These are phyloP conservation scores for Penicillium ochrochloron DNA, from an alignment of 495 filamentous ascomycete species.

Conservation along the genomic window DNA sequence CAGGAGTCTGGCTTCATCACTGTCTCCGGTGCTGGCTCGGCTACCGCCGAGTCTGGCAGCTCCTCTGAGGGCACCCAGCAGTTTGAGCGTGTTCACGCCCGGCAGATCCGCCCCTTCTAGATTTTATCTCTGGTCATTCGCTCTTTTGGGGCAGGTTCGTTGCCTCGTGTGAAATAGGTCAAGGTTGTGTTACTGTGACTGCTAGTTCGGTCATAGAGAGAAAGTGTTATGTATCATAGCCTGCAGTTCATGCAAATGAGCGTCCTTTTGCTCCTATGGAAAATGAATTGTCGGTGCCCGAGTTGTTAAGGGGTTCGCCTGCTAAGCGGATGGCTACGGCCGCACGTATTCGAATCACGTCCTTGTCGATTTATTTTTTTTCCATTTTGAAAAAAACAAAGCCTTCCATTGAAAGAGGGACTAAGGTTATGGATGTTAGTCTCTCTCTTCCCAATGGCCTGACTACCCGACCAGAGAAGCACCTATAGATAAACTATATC, in stretches of 20 bases:
- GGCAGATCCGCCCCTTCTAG: conserved; percentile 32
- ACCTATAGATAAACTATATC: too few relatives aligned
- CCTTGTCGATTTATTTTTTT: conserved; percentile 3
- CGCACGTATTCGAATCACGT: conserved; percentile 10
- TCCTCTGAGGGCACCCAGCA: not conserved
- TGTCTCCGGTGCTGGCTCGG: conserved; percentile 12
- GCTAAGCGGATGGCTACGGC: conserved; percentile 8
- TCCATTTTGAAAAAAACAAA: too few relatives aligned
- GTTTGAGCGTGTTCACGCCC: conserved; percentile 36
- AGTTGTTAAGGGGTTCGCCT: conserved; percentile 10
- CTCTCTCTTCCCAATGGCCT: too few relatives aligned
- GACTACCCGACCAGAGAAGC: too few relatives aligned
- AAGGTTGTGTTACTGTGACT: conserved; percentile 20
- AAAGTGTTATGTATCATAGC: conserved; percentile 14
- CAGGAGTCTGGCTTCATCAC: conserved; percentile 12
- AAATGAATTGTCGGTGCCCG: conserved; percentile 8
- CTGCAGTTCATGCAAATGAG: conserved; percentile 11
- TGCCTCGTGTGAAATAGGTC: conserved; percentile 23
- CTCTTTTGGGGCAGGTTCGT: conserved; percentile 21
- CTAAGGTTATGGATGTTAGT: too few relatives aligned
- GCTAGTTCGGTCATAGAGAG: conserved; percentile 29
- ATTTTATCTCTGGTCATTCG: conserved; percentile 7
- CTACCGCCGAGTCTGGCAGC: not conserved
- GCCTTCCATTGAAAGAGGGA: too few relatives aligned
- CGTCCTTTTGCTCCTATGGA: conserved; percentile 7